Evolutionary conservation across 352 stramenopile genomes (phyloP), one percentile per base, ranked within the genome.

Genomic region (Globisporangium nodosum): DNA sequence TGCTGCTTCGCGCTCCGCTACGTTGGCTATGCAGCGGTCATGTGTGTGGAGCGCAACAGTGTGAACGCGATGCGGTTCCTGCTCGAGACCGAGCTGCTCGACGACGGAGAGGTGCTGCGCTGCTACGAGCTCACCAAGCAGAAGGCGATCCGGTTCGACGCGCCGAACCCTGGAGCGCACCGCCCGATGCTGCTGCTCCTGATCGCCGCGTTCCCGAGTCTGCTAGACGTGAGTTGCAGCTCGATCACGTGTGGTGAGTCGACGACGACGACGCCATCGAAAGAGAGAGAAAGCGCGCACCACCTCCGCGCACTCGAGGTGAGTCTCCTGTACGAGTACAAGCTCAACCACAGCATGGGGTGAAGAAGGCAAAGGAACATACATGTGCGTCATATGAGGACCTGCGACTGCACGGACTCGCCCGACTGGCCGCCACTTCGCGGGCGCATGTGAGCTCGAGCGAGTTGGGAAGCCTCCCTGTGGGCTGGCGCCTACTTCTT

Each of bases 301-400:
- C 48, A 52, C 55, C 64, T 81, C 43, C 58, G 73, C 9, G 69
- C 75, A 3, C 64, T 87, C 1, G 64, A 79, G 30, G 65, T 65
- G 1, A 86, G 71, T 52, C 60, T 89, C 31, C 33, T 81, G 27
- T 87, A 86, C 58, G 79, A 89, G 52, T 72, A 78, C 56, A 61
- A 66, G 31, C 61, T 64, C 37, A 81, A 74, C 47, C 20, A 51
- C 21, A 8, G 12, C 11, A 46, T 33, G 9, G n/a, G 3, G n/a
- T n/a, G 8, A 2, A 8, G 12, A 43, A 18, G 40, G 40, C 40
- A 47, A 47, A 47, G 40, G 40, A 5, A 49, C 31, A 49, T 31
- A 49, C 16, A 49, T 2, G 37, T 11, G 37, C 37, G 37, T 43
- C 37, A 43, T 5, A 43, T 16, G 37, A 7, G 37, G 37, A 13